Conservation (phyloP, 192 early-diverging fungal species). For the Linderina pennispora region DNA sequence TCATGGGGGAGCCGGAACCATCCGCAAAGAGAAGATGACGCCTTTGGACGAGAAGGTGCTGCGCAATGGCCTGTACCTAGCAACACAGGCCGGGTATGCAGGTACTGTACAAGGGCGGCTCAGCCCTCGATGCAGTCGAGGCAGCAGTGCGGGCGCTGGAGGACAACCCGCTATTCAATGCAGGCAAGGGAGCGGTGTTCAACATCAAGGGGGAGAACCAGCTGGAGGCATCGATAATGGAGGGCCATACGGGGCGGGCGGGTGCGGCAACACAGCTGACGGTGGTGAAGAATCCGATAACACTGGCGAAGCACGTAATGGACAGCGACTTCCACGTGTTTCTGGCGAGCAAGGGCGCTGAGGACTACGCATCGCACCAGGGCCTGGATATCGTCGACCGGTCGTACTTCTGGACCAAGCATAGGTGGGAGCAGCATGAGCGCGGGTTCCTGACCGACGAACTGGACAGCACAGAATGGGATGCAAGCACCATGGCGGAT, state of each 20-base stretch:
- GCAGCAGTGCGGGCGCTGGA: constrained; percentile 33
- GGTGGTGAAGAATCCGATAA: constrained; percentile 24
- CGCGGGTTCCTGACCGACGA: constrained; percentile 6
- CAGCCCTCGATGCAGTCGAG: constrained; percentile 37
- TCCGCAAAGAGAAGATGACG: constrained; percentile 23
- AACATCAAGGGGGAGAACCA: constrained; percentile 22
- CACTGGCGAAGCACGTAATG: constrained; percentile 36
- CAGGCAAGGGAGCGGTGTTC: constrained; percentile 28
- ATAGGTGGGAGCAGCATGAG: constrained; percentile 36
- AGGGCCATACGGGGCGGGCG: constrained; percentile 14
- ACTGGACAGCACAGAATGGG: background rate
- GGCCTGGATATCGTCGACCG: constrained; percentile 25
- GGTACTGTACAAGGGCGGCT: constrained; percentile 12
- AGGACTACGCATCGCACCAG: constrained; percentile 12
- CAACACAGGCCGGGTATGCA: constrained; percentile 13
- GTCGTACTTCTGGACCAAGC: constrained; percentile 30
- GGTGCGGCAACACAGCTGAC: constrained; percentile 32
- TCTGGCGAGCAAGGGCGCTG: constrained; percentile 21
- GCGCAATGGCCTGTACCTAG: constrained; percentile 10
- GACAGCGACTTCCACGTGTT: constrained; percentile 20
- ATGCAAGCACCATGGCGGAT: background rate
- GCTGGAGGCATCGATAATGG: constrained; percentile 29
- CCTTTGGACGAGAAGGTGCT: constrained; percentile 11
- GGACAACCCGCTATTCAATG: constrained; percentile 35
- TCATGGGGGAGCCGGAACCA: constrained; percentile 23